phyloP scores from a whole-genome alignment of 2,329 filamentous ascomycete genomes.

The Fusarium temperatum region DNA sequence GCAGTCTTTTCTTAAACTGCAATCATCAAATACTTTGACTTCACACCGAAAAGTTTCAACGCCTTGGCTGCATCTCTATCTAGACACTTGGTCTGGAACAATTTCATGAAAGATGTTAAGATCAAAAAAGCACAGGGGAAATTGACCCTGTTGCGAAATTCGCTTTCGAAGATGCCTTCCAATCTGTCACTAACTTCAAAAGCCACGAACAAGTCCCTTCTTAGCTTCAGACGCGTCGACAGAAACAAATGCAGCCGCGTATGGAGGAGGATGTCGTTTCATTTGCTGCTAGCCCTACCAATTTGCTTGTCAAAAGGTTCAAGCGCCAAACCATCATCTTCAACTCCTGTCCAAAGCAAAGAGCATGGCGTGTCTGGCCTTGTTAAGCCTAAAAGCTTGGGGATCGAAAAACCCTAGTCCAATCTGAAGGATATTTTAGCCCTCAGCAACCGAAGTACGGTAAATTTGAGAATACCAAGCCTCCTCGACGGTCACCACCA shows the following conservation, averaged over 20 bases:
- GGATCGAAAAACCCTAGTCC: conserved; percentile 46
- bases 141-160: conserved; percentile 43
- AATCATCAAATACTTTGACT: background rate
- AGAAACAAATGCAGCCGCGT: conserved; percentile 55
- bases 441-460: conserved; percentile 57
- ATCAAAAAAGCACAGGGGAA: conserved; percentile 47
- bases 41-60: background rate
- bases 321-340: conserved; percentile 72
- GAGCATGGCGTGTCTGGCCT: background rate
- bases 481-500: conserved; percentile 58
- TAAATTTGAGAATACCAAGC: conserved; percentile 57
- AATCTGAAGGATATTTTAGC: conserved; percentile 46
- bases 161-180: conserved; percentile 61
- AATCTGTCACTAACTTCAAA: conserved; percentile 58
- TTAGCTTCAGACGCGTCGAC: conserved; percentile 58
- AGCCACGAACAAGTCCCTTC: conserved; percentile 22
- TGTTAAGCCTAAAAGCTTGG: conserved; percentile 45
- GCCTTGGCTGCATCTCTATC: conserved; percentile 54
- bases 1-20: background rate
- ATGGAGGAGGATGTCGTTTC: conserved; percentile 71
- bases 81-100: conserved; percentile 56
- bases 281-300: conserved; percentile 77
- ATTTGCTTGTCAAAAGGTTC: conserved; percentile 68
- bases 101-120: conserved; percentile 54
- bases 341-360: background rate